These are phyloP conservation scores for Niveomyces coronatus DNA, from an alignment of 2,329 filamentous ascomycete species.

Conservation along the genomic window DNA sequence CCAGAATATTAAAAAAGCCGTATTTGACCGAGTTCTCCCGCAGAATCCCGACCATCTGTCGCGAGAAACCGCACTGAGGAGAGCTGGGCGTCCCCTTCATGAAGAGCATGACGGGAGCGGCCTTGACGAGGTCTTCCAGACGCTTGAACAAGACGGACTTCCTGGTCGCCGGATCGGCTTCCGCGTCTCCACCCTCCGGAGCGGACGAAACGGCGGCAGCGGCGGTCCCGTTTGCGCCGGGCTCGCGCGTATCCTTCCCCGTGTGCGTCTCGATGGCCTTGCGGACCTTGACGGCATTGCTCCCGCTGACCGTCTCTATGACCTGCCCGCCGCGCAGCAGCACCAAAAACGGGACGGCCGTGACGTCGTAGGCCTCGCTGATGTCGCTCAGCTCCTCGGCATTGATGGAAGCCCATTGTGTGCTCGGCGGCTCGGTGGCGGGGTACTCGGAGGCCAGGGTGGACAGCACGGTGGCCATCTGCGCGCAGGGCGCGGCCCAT, in stretches of 20 bases:
- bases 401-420: slow-evolving; percentile 83
- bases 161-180: slow-evolving; percentile 42
- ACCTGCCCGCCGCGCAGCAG: slow-evolving; percentile 66
- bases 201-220: slow-evolving; percentile 26
- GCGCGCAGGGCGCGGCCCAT: slow-evolving; percentile 91
- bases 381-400: slow-evolving; percentile 90
- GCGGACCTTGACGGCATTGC: slow-evolving; percentile 77
- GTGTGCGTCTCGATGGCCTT: slow-evolving; percentile 77
- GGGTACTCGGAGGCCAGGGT: slow-evolving; percentile 83
- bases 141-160: slow-evolving; percentile 82
- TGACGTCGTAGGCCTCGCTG: slow-evolving; percentile 86
- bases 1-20: slow-evolving; percentile 97
- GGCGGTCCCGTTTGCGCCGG: slow-evolving; percentile 24
- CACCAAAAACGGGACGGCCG: slow-evolving; percentile 86
- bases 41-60: slow-evolving; percentile 77
- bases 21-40: slow-evolving; percentile 89
- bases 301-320: slow-evolving; percentile 79
- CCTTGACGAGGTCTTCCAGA: slow-evolving; percentile 77
- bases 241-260: slow-evolving; percentile 28
- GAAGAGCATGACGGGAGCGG: slow-evolving; percentile 95
- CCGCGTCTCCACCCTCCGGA: slow-evolving; percentile 33
- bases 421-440: slow-evolving; percentile 50
- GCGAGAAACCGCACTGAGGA: slow-evolving; percentile 86
- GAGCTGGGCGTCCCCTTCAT: slow-evolving; percentile 92
- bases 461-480: slow-evolving; percentile 81